Evolutionary conservation across 495 filamentous ascomycete genomes (phyloP).

Genomic region (Podospora sp.): DNA sequence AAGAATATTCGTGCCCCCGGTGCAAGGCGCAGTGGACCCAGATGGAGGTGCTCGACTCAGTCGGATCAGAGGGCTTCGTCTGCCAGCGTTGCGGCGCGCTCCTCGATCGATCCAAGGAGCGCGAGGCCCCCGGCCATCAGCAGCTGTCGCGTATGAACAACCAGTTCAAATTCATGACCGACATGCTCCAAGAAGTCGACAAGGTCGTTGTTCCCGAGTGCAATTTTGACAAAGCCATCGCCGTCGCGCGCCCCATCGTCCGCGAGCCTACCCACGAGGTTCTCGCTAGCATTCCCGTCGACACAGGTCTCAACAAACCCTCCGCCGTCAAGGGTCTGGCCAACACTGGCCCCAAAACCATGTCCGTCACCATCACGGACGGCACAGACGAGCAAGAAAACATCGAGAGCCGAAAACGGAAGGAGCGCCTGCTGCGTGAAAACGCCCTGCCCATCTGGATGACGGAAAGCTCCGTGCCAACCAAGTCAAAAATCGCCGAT

Average conservation of each 20-base stretch:
- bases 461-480: slow-evolving; percentile 76
- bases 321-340: slow-evolving; percentile 71
- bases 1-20: slow-evolving; percentile 83
- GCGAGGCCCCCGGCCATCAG: slow-evolving; percentile 75
- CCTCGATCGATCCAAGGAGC: slow-evolving; percentile 67
- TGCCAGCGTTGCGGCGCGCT: slow-evolving; percentile 79
- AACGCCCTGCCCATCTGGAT: slow-evolving; percentile 92
- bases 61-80: slow-evolving; percentile 68
- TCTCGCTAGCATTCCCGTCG: slow-evolving; percentile 55
- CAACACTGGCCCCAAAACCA: slow-evolving; percentile 67
- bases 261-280: slow-evolving; percentile 64
- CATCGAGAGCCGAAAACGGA: slow-evolving; percentile 69
- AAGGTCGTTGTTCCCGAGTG: slow-evolving; percentile 78
- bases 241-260: slow-evolving; percentile 59
- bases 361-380: slow-evolving; percentile 78
- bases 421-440: slow-evolving; percentile 74
- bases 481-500: slow-evolving; percentile 25
- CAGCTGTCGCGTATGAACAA: slow-evolving; percentile 83
- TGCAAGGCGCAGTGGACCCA: slow-evolving; percentile 82
- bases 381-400: slow-evolving; percentile 74
- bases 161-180: slow-evolving; percentile 82
- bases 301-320: slow-evolving; percentile 50
- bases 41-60: slow-evolving; percentile 79
- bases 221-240: slow-evolving; percentile 77
- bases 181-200: slow-evolving; percentile 85